Evolutionary conservation across 2,329 filamentous ascomycete species (phyloP), one percentile per base, ranked within the genome.

Genomic region (Cordyceps javanica): DNA sequence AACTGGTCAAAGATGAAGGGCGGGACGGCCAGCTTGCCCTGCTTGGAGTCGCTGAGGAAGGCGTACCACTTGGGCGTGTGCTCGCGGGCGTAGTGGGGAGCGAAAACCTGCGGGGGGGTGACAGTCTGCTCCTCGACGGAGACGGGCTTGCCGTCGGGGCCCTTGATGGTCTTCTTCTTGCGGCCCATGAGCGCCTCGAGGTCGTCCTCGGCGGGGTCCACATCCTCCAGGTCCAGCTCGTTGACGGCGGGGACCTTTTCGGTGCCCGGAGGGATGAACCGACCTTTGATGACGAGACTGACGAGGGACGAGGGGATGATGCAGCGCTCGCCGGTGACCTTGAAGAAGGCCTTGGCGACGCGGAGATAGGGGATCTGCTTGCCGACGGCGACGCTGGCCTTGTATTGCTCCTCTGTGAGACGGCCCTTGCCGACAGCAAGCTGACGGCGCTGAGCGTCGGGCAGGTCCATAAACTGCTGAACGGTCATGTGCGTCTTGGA

Each of bases 1-100:
- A 99, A 97, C 46, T 87, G 87, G 42, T 87, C 86, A 74, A 99
- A 97, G n/a, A 89, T 91, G 72, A 96, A 97, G 0, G 95, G 94
- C 2, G 93, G 93, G 2, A 99, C 94, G 19, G 93, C 92, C 74
- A 99, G 93, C 75, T 96, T 96, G 68, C 90, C 92, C 70, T 95
- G 89, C 75, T 96, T 96, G 66, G 86, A 89, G 71, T 99, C 94
- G 59, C 91, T 90, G 54, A 99, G 82, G 81, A 99, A 97, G 48
- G 96, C 84, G 68, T 96, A 87, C 93, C 93, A 99, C 67, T 87
- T 83, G 16, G 95, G 93, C 34, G 90, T 88, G 70, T 96, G 88
- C 66, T 97, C 90, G 60, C 91, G 89, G 30, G 91, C 85, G 65
- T 92, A 93, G 74, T 94, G 93, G 5, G 94, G 95, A 9, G 94